phyloP scores from a whole-genome alignment of 768 basidiomycete species.

The Hortiboletus campestris region DNA sequence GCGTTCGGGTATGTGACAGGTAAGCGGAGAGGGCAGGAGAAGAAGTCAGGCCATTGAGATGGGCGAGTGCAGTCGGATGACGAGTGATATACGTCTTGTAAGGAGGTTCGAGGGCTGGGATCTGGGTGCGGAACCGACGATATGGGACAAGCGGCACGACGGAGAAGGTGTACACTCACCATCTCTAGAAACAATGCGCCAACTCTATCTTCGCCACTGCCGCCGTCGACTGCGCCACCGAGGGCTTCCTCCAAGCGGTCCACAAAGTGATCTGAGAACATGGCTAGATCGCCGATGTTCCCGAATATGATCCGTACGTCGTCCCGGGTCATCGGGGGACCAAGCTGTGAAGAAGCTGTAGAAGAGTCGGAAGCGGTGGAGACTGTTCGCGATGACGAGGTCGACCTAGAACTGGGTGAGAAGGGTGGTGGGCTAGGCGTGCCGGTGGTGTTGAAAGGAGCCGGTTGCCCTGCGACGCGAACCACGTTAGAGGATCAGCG shows the following conservation, averaged over 20 bases:
- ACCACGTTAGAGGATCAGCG: constrained; percentile 10
- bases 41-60: constrained; percentile 48
- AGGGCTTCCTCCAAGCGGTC: constrained; percentile 65
- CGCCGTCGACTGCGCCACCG: constrained; percentile 58
- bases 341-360: constrained; percentile 47
- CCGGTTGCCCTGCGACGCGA: constrained; percentile 37
- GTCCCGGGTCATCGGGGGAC: constrained; percentile 65
- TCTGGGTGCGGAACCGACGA: constrained; percentile 37
- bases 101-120: constrained; percentile 64
- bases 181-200: constrained; percentile 68
- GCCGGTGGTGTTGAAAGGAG: constrained; percentile 35
- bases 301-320: constrained; percentile 72
- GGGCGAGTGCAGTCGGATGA: constrained; percentile 71
- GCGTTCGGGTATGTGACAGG: constrained; percentile 59
- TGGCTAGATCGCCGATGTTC: constrained; percentile 73
- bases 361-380: constrained; percentile 49
- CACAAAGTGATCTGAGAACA: constrained; percentile 65
- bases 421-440: constrained; percentile 26
- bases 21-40: constrained; percentile 56
- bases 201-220: constrained; percentile 66
- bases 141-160: neutral
- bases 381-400: constrained; percentile 40
- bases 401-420: constrained; percentile 35
- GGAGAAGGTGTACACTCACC: constrained; percentile 42
- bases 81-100: constrained; percentile 82